A percentile compares a stretch with the other conserved stretches of the same genome.
Evolutionary conservation across 306 rosid genomes (phyloP).

Genomic region (Quercus engelmannii): DNA sequence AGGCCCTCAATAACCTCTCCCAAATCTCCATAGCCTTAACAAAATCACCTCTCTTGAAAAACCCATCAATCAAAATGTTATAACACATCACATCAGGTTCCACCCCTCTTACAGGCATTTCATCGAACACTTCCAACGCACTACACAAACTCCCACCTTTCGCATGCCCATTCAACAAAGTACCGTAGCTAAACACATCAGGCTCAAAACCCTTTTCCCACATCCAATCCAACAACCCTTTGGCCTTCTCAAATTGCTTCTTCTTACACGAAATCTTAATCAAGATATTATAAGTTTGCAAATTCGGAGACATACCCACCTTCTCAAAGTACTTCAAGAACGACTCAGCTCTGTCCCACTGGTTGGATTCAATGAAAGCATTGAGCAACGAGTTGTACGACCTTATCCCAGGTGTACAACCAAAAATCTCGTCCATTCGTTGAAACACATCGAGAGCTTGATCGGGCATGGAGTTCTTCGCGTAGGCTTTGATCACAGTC

Average conservation of each 20-base stretch:
- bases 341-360: conserved; percentile 66
- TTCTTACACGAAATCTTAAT: conserved; percentile 73
- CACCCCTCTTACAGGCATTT: conserved; percentile 76
- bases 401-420: conserved; percentile 61
- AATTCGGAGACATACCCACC: conserved; percentile 53
- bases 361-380: conserved; percentile 61
- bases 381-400: conserved; percentile 75
- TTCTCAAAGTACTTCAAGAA: conserved; percentile 56
- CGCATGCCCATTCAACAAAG: conserved; percentile 49
- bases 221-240: conserved; percentile 61
- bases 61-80: conserved; percentile 78
- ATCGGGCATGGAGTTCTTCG: conserved; percentile 72
- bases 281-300: conserved; percentile 64
- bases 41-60: conserved; percentile 51
- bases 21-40: conserved; percentile 64
- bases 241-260: conserved; percentile 63
- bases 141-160: conserved; percentile 43
- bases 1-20: conserved; percentile 57
- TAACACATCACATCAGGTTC: conserved; percentile 75
- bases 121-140: conserved; percentile 80
- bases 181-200: conserved; percentile 61
- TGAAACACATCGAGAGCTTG: conserved; percentile 58
- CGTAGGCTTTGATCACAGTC: conserved; percentile 68
- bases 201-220: conserved; percentile 56
- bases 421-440: conserved; percentile 63